Evolutionary conservation across 1,284 basidiomycete species (phyloP).

Genomic region (Heterobasidion occidentale): DNA sequence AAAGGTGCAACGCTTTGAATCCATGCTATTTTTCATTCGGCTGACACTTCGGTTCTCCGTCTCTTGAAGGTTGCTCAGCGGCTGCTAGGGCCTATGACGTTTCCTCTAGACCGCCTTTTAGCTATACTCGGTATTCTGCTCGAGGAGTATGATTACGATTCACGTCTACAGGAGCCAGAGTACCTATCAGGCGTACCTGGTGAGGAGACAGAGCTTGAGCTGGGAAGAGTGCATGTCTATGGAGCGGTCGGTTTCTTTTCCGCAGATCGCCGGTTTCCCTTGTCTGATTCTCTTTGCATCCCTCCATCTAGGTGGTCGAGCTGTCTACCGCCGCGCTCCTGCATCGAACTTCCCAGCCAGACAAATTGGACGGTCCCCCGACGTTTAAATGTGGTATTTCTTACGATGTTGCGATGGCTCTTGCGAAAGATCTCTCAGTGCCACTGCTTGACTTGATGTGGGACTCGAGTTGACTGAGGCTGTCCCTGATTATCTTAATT

Average conservation of each 20-base stretch:
- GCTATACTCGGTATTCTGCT: slow-evolving; percentile 80
- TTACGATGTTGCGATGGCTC: slow-evolving; percentile 49
- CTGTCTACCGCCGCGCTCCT: slow-evolving; percentile 64
- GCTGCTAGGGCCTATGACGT: slow-evolving; percentile 73
- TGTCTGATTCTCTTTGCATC: background rate
- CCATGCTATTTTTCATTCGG: background rate
- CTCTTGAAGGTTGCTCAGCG: slow-evolving; percentile 61
- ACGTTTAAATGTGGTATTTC: slow-evolving; percentile 72
- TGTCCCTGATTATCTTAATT: background rate
- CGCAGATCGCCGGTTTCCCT: background rate
- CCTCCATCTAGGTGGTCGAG: slow-evolving; percentile 53
- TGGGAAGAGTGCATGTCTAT: slow-evolving; percentile 49
- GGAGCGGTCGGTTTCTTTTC: slow-evolving; percentile 35
- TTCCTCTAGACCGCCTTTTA: slow-evolving; percentile 76
- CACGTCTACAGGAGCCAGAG: slow-evolving; percentile 35
- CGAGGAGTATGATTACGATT: slow-evolving; percentile 71
- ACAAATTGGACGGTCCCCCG: slow-evolving; percentile 61
- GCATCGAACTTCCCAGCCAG: slow-evolving; percentile 55
- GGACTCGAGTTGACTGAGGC: slow-evolving; percentile 30
- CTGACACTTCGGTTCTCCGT: background rate
- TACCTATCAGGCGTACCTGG: slow-evolving; percentile 38
- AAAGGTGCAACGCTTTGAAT: slow-evolving; percentile 31
- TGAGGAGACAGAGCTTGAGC: slow-evolving; percentile 65
- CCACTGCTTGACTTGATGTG: slow-evolving; percentile 67
- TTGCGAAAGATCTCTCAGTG: slow-evolving; percentile 61